A percentile compares a stretch with the other conserved stretches of the same genome.
Evolutionary conservation across 2,329 filamentous ascomycete genomes (phyloP).

Genomic region (Aspergillus candidus): DNA sequence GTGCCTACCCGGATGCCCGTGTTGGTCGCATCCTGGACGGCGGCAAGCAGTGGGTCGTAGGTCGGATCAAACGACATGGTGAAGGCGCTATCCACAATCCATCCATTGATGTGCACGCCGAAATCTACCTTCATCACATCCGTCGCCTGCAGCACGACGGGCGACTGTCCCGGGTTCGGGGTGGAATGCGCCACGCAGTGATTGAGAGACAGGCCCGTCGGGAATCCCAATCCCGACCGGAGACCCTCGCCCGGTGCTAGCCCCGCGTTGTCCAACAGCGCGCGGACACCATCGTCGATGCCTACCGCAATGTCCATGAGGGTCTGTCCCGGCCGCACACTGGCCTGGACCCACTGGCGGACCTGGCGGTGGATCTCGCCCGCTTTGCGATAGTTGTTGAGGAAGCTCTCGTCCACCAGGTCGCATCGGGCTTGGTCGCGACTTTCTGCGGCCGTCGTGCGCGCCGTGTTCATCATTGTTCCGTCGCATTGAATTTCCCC

Average conservation of each 20-base stretch:
- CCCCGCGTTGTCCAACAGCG: constrained; percentile 46
- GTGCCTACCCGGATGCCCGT: constrained; percentile 23
- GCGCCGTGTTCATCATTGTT: constrained; percentile 36
- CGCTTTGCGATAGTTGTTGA: constrained; percentile 51
- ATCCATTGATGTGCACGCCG: constrained; percentile 69
- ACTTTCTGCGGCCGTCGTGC: constrained; percentile 45
- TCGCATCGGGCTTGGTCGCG: constrained; percentile 36
- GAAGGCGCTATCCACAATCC: constrained; percentile 73
- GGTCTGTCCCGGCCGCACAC: constrained; percentile 46
- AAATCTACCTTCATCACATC: constrained; percentile 71
- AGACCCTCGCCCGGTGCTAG: constrained; percentile 48
- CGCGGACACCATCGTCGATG: constrained; percentile 51
- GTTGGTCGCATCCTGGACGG: constrained; percentile 61
- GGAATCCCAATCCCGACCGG: constrained; percentile 51
- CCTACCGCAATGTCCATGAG: constrained; percentile 47
- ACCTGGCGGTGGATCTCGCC: constrained; percentile 54
- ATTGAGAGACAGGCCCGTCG: constrained; percentile 51
- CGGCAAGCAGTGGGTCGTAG: constrained; percentile 65
- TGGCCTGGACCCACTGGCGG: constrained; percentile 44
- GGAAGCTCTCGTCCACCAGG: constrained; percentile 43
- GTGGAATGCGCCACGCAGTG: constrained; percentile 52
- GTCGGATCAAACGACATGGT: constrained; percentile 66
- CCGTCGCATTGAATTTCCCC: constrained; percentile 44
- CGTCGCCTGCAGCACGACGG: constrained; percentile 39
- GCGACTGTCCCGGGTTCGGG: constrained; percentile 56